Conservation (phyloP, 2,329 filamentous ascomycete species). For the Alternaria panax region DNA sequence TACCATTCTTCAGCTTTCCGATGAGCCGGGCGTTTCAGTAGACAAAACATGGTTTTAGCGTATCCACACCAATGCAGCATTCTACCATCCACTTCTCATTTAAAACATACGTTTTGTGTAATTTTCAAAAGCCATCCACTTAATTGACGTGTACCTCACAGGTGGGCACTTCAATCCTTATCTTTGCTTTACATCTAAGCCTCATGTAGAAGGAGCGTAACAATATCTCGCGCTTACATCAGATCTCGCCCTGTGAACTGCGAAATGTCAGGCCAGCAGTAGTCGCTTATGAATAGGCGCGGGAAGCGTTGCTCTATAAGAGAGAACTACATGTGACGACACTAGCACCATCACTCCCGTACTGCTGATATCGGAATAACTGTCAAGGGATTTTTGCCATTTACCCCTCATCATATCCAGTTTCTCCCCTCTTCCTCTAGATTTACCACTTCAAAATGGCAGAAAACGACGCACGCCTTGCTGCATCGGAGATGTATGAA, state of each 20-base stretch:
- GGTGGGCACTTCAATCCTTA: neutral
- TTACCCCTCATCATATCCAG: neutral
- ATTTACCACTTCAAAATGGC: constrained; percentile 13
- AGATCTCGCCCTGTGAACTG: neutral
- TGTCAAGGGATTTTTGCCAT: neutral
- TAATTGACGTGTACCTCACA: neutral
- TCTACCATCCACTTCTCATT: neutral
- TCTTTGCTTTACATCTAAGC: neutral
- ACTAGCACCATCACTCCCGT: neutral
- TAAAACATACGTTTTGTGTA: neutral
- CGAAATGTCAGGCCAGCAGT: neutral
- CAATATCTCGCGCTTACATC: neutral
- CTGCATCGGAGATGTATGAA: constrained; percentile 10
- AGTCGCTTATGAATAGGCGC: neutral
- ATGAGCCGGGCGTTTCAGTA: constrained; percentile 1
- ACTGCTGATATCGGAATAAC: neutral
- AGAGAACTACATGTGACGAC: neutral
- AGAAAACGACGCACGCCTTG: constrained; percentile 7
- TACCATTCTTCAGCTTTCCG: neutral
- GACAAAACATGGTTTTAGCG: neutral
- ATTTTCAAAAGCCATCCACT: neutral
- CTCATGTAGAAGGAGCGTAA: neutral
- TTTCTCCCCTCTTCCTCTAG: neutral
- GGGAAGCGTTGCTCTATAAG: neutral
- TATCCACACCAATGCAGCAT: neutral